phyloP scores from a whole-genome alignment of 2,329 filamentous ascomycete species.

The Tolypocladium inflatum region DNA sequence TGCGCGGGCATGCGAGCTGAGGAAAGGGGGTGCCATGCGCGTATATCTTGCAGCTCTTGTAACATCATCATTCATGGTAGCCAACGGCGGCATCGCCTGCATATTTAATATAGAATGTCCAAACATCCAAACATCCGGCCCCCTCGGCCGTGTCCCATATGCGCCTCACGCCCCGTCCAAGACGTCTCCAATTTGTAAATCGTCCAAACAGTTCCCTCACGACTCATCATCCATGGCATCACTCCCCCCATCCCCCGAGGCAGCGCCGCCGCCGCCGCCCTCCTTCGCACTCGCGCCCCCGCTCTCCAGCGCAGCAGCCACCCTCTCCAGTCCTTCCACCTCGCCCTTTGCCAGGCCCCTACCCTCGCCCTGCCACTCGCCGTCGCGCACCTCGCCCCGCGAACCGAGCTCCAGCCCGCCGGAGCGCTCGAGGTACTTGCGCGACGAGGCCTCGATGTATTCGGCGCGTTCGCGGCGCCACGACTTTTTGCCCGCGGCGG shows the following conservation, averaged over 20 bases:
- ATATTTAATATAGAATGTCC: neutral
- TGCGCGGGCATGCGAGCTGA: constrained; percentile 3
- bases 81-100: neutral
- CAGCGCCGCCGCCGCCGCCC: neutral
- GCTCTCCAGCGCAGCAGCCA: constrained; percentile 34
- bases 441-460: constrained; percentile 76
- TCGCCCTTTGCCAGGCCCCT: constrained; percentile 39
- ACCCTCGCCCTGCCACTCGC: constrained; percentile 52
- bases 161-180: neutral
- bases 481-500: constrained; percentile 29
- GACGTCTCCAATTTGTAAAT: neutral
- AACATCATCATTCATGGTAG: neutral
- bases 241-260: constrained; percentile 4
- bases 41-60: neutral
- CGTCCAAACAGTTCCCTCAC: neutral
- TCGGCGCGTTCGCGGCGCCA: constrained; percentile 64
- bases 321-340: constrained; percentile 46
- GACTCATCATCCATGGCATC: neutral
- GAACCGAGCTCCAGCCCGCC: constrained; percentile 56
- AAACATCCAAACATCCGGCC: neutral
- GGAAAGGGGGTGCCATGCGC: neutral
- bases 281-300: neutral
- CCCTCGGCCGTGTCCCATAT: neutral
- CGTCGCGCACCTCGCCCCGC: constrained; percentile 53
- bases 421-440: constrained; percentile 63